Base-by-base conservation (phyloP, 2,329 filamentous ascomycete species). In the Colletotrichum sp. region DNA sequence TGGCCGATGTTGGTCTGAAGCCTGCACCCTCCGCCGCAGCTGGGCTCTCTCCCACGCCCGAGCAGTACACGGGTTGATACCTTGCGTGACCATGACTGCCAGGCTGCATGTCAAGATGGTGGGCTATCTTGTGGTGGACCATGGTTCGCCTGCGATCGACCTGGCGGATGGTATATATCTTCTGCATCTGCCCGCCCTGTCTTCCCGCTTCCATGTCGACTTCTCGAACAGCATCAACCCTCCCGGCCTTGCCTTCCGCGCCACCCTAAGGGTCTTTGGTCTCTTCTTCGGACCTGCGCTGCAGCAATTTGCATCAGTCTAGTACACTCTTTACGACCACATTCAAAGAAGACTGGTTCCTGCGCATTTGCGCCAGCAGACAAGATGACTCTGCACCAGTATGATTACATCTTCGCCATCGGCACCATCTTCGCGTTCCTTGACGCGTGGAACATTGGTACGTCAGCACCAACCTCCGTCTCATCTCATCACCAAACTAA, bases 391-490 rank as follows among this genome's bases (percentile, higher is more conserved):
- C 82, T 91, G 68, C 85, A 86, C 74, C 87, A 93, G 80, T 93
- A 89, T 77, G 89, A 92, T 83, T 93, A 93, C 81, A 86, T 93
- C 77, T 91, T 93, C 78, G 92, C 90, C 79, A 89, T 93, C 70
- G 91, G 90, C 84, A 91, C 90, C 70, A 88, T 93, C 75, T 93
- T 93, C 83, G 91, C 92, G 76, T 90, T 92, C 81, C 89, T 93
- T 55, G 92, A 93, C 82, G 91, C 91, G 69, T 93, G 90, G 90
- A 93, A 93, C 81, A 93, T 92, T 78, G 91, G 91, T 87, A 82
- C 76, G 83, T 44, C 8, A 16, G 30, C 62, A 49, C 39, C 2
- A 24, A 13, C 10, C 13, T 28, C 13, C 12, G 13, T 3, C 15
- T 1, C 7, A 9, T 5, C 4, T 13, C 9, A 3, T 8, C 39